Percentiles rank a stretch among this genome's conserved stretches.
These are phyloP conservation scores for Dendrobium chrysotoxum DNA, from an alignment of 106 monocot genomes.

Conservation along the genomic window DNA sequence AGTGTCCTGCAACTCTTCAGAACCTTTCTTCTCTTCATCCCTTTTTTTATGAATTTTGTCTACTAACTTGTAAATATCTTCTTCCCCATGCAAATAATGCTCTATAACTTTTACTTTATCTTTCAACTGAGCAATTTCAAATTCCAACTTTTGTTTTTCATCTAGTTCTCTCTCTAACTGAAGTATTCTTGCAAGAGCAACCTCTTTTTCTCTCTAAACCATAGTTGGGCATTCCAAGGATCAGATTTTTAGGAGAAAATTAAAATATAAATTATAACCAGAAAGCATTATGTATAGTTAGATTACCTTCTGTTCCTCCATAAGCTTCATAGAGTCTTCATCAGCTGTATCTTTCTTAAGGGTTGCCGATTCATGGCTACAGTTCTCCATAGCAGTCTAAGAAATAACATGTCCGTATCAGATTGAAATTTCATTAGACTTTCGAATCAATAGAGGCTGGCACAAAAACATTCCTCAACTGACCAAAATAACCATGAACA, in stretches of 20 bases:
- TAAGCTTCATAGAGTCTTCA: slow-evolving; percentile 55
- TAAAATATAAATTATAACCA: background rate
- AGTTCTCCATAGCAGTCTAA: slow-evolving; percentile 21
- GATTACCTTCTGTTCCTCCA: slow-evolving; percentile 80
- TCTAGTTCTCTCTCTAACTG: slow-evolving; percentile 58
- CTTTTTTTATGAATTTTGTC: slow-evolving; percentile 35
- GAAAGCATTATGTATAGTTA: background rate
- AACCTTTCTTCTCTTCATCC: slow-evolving; percentile 37
- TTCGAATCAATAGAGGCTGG: background rate
- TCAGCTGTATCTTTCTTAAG: slow-evolving; percentile 66
- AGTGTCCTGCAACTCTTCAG: slow-evolving; percentile 35
- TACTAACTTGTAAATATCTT: slow-evolving; percentile 49
- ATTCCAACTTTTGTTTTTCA: slow-evolving; percentile 58
- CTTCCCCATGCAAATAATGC: slow-evolving; percentile 56
- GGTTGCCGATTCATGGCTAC: slow-evolving; percentile 49
- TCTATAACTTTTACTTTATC: slow-evolving; percentile 62
- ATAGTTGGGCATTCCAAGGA: background rate
- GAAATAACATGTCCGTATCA: background rate
- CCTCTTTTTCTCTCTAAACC: slow-evolving; percentile 77
- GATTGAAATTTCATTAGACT: background rate
- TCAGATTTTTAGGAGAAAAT: background rate
- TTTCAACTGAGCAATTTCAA: slow-evolving; percentile 80
- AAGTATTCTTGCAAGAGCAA: slow-evolving; percentile 48
- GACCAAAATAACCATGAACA: background rate
- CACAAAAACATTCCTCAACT: background rate